Evolutionary conservation across 169 alveolate species (phyloP), one percentile per base, ranked within the genome.

Genomic region (Cyclospora cayetanensis): DNA sequence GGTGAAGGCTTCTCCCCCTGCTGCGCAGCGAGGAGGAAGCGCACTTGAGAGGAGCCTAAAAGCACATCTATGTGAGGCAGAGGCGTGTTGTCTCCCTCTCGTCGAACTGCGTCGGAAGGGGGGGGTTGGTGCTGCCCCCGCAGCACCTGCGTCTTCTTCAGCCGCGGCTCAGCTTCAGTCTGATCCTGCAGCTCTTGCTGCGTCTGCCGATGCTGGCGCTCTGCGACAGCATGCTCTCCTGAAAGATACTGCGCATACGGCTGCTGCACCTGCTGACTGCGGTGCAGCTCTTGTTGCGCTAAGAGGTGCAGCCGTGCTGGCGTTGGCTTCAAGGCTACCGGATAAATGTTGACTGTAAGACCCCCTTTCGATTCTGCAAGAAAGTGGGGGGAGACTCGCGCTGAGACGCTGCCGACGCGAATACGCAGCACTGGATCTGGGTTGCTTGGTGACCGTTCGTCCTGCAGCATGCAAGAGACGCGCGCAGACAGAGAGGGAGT

Each of bases 341-440:
- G 86, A 41, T 76, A 66, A 42, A 76, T 43, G 68, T 76, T 76
- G 39, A 76, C 86, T 11, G 66, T 43, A 1, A 76, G 29, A 1
- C 25, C n/a, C n/a, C n/a, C 86, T 20, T 43, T 12, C 55, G 86
- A 34, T 11, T 76, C 42, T 11, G 29, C 41, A 25, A 34, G 41
- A 43, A 76, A 76, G 7, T 41, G 43, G 29, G 66, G 41, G n/a
- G 86, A 15, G 18, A 76, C 66, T 20, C 27, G 29, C 27, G 34
- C 66, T 22, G 86, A 76, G 3, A 76, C 27, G 22, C 86, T 34
- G 1, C 86, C 68, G 4, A 76, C 66, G 9, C 34, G 37, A 43
- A 76, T 20, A 52, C 53, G 90, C n/a, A 80, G 90, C 60, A 52
- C 90, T 9, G 72, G 90, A 72, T 80, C 77, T n/a, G 46, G 90